phyloP scores from a whole-genome alignment of 441 rosid genomes.

The Pelargonium myrrhifolium region DNA sequence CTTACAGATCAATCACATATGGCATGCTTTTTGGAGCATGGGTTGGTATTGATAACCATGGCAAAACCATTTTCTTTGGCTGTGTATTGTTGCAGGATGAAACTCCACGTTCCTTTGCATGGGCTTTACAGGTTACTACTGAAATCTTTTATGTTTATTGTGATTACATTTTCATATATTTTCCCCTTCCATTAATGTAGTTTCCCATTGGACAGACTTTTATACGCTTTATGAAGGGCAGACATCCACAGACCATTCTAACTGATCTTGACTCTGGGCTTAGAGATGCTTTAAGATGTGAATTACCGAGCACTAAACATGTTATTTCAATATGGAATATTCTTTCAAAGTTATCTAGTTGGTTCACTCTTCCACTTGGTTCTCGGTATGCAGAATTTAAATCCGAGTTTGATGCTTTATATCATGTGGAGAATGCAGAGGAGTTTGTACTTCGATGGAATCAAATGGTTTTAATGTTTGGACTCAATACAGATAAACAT shows the following conservation, averaged over 20 bases:
- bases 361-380: constrained; percentile 69
- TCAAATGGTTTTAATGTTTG: constrained; percentile 56
- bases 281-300: constrained; percentile 62
- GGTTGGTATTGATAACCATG: constrained; percentile 71
- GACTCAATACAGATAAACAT: constrained; percentile 73
- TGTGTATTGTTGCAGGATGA: constrained; percentile 83
- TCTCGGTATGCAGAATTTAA: constrained; percentile 65
- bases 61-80: constrained; percentile 61
- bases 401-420: constrained; percentile 59
- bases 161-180: constrained; percentile 24
- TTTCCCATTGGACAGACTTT: constrained; percentile 59
- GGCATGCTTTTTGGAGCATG: constrained; percentile 72
- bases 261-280: constrained; percentile 76
- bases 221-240: constrained; percentile 69
- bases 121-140: constrained; percentile 91
- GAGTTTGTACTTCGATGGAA: constrained; percentile 82
- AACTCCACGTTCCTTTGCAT: constrained; percentile 49
- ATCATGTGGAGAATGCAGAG: constrained; percentile 44
- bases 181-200: constrained; percentile 21
- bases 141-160: constrained; percentile 21
- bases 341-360: constrained; percentile 60
- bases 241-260: constrained; percentile 66
- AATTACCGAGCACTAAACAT: constrained; percentile 65
- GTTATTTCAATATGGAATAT: constrained; percentile 57
- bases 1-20: constrained; percentile 69